phyloP scores from a whole-genome alignment of 106 monocot species.

The Hemerocallis citrina region DNA sequence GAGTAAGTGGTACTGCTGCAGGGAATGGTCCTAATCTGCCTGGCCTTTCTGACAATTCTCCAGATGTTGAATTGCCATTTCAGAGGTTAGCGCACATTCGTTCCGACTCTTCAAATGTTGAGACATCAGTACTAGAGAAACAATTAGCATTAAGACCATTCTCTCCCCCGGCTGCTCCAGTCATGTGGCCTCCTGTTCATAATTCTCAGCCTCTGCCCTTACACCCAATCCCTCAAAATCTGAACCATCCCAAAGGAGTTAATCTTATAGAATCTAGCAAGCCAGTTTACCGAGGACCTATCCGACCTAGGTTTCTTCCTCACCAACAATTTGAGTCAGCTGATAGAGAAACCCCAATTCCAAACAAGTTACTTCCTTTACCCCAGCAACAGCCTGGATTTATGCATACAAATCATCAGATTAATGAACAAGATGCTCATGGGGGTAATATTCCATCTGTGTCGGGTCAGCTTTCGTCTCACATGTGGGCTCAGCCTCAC shows the following conservation, averaged over 20 bases:
- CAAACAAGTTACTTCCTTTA: constrained; percentile 4
- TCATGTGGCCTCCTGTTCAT: constrained; percentile 35
- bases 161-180: constrained; percentile 17
- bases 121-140: constrained; percentile 17
- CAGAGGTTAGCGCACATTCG: constrained; percentile 21
- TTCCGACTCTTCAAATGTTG: constrained; percentile 20
- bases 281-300: constrained; percentile 20
- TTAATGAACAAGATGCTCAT: constrained; percentile 12
- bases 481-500: constrained; percentile 20
- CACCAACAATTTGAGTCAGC: constrained; percentile 22
- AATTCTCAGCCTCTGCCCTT: constrained; percentile 35
- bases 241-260: constrained; percentile 20
- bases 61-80: constrained; percentile 25
- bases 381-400: constrained; percentile 28
- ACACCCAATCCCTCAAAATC: constrained; percentile 23
- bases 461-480: constrained; percentile 14
- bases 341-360: constrained; percentile 13
- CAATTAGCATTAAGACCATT: constrained; percentile 23
- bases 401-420: constrained; percentile 20
- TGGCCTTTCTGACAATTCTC: constrained; percentile 15
- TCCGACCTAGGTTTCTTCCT: constrained; percentile 9
- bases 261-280: constrained; percentile 30
- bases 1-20: constrained; percentile 10
- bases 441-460: constrained; percentile 22
- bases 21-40: constrained; percentile 19